Evolutionary conservation across 805 yeast species (phyloP), one percentile per base, ranked within the genome.

Genomic region (Diddensiella caesifluorescens): DNA sequence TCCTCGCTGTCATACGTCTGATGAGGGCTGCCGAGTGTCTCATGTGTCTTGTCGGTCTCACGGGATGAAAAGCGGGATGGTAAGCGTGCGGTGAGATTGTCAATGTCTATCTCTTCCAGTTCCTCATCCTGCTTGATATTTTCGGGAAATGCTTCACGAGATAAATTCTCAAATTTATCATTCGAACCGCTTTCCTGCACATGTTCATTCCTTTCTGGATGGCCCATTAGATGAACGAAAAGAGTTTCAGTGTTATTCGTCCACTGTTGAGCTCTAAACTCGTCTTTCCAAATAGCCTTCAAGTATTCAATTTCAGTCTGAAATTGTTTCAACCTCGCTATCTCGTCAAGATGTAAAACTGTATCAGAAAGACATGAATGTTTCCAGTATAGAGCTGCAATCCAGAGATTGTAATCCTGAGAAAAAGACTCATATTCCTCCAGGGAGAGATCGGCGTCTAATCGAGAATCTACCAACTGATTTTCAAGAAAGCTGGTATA

Each of bases 361-460:
- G 7, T 6, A 7, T 9, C 6, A 7, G 7, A 9, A 29, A 7
- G 15, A 29, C 32, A 29, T 7, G 16, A 22, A 13, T 22, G 28
- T 22, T 34, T 34, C 38, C 38, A 34, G 38, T 22, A 34, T 13
- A 34, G 7, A n/a, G 23, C 26, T 4, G 15, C 21, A 5, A 34
- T 34, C 15, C 15, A 22, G 7, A 34, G 13, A n/a, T 22, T 10
- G 23, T 34, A 34, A 6, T 34, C 38, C 6, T 34, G 9, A 7
- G 10, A 9, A 22, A 34, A 34, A 16, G 13, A 5, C 15, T 34
- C 12, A 7, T 18, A 10, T 22, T 34, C 28, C 7, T 13, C 15
- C 6, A 4, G 13, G 12, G 22, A 12, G 5, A 20, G 27, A 13
- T 10, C 18, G 4, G 5, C 4, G 16, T 7, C 16, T 7, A 34